phyloP scores from a whole-genome alignment of 2,329 filamentous ascomycete genomes.

The Colletotrichum endophyticum region DNA sequence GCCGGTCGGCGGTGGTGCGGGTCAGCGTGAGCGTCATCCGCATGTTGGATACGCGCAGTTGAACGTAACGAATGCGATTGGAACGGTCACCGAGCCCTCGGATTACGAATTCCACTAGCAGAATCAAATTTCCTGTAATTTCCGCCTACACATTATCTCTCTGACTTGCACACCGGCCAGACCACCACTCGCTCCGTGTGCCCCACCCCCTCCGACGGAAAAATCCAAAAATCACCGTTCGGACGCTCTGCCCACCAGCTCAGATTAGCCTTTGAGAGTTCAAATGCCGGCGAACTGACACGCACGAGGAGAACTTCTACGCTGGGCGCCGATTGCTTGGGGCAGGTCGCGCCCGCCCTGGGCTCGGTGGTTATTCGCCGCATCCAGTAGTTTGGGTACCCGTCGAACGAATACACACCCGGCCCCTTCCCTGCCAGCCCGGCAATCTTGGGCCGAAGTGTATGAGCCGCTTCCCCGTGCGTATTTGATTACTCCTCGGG shows the following conservation, averaged over 20 bases:
- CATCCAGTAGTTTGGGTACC: background rate
- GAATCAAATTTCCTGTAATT: background rate
- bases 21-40: background rate
- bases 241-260: background rate
- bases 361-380: background rate
- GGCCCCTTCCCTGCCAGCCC: background rate
- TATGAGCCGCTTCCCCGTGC: too few relatives aligned
- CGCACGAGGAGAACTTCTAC: background rate
- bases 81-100: background rate
- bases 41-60: background rate
- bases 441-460: background rate
- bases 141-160: background rate
- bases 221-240: background rate
- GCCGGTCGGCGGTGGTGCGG: background rate
- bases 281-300: background rate
- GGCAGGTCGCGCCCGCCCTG: background rate
- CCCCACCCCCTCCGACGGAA: background rate
- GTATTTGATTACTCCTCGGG: too few relatives aligned
- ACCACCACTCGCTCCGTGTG: constrained; percentile 4
- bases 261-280: background rate
- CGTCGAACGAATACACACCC: background rate
- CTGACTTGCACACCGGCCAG: background rate
- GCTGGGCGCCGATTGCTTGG: background rate
- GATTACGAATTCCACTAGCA: background rate
- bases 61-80: background rate